Evolutionary conservation across 2,329 filamentous ascomycete species (phyloP).

Genomic region (Cladosporium cucumerinum): DNA sequence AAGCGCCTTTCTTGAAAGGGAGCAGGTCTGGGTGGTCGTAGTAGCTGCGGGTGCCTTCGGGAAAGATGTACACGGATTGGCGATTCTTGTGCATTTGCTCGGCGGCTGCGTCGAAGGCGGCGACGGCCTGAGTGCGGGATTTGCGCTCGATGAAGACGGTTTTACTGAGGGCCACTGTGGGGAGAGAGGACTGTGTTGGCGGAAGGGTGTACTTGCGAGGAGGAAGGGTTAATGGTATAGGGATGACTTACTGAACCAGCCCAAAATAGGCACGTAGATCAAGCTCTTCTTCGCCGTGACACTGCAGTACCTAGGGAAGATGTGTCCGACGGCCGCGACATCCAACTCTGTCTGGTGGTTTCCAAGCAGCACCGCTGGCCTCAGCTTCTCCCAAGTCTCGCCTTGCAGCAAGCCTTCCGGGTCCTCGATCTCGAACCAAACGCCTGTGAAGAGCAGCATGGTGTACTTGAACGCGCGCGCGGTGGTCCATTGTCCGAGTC

Average conservation of each 20-base stretch:
- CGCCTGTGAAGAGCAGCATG: constrained; percentile 72
- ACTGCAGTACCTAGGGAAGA: constrained; percentile 88
- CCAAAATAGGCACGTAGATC: constrained; percentile 75
- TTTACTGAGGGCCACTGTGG: constrained; percentile 69
- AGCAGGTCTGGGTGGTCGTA: constrained; percentile 74
- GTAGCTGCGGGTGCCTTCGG: constrained; percentile 91
- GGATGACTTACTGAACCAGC: constrained; percentile 71
- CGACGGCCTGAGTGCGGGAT: constrained; percentile 76
- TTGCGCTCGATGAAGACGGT: constrained; percentile 93
- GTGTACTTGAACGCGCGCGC: constrained; percentile 74
- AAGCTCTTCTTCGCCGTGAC: constrained; percentile 89
- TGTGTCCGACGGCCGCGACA: constrained; percentile 80
- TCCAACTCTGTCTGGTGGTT: constrained; percentile 96
- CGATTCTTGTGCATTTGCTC: constrained; percentile 67
- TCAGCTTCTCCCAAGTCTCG: constrained; percentile 41
- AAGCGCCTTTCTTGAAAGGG: constrained; percentile 99
- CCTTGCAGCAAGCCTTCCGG: constrained; percentile 55
- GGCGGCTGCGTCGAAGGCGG: constrained; percentile 81
- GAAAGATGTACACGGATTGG: constrained; percentile 78
- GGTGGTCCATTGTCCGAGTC: constrained; percentile 80
- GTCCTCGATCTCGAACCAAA: constrained; percentile 69
- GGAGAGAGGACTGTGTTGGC: not conserved
- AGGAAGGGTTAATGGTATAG: not conserved
- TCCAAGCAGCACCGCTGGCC: constrained; percentile 85
- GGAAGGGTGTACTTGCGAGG: constrained; percentile 9